These are phyloP conservation scores for Rasamsonia emersonii DNA, from an alignment of 2,329 filamentous ascomycete species.

Conservation along the genomic window DNA sequence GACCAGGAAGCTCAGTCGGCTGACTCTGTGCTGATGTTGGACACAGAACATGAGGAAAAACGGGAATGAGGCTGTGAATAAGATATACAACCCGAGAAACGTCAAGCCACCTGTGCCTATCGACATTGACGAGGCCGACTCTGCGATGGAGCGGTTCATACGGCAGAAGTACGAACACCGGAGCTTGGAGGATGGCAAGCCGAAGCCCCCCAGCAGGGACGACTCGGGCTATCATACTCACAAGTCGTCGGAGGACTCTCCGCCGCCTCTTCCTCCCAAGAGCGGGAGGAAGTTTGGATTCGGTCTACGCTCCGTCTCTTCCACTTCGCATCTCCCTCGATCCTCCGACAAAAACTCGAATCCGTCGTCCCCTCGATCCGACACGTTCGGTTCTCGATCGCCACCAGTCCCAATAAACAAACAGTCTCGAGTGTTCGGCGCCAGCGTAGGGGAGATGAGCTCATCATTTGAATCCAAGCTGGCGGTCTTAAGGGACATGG, in stretches of 20 bases:
- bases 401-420: constrained; percentile 20
- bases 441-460: constrained; percentile 48
- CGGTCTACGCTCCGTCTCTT: constrained; percentile 59
- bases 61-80: constrained; percentile 80
- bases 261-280: constrained; percentile 52
- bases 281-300: constrained; percentile 54
- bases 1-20: neutral
- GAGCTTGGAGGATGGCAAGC: constrained; percentile 41
- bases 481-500: constrained; percentile 74
- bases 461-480: constrained; percentile 63
- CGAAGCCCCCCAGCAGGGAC: constrained; percentile 40
- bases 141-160: constrained; percentile 91
- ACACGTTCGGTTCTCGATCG: constrained; percentile 18
- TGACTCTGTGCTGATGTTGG: constrained; percentile 58
- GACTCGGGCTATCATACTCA: constrained; percentile 46
- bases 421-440: constrained; percentile 51
- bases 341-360: constrained; percentile 49
- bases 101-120: constrained; percentile 75
- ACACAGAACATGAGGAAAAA: constrained; percentile 83
- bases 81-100: constrained; percentile 78
- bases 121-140: constrained; percentile 85
- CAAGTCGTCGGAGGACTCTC: constrained; percentile 45
- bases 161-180: constrained; percentile 81
- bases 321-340: constrained; percentile 54
- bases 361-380: constrained; percentile 16